These are phyloP conservation scores for Diversispora eburnea DNA, from an alignment of 192 early-diverging fungal species.

Conservation along the genomic window DNA sequence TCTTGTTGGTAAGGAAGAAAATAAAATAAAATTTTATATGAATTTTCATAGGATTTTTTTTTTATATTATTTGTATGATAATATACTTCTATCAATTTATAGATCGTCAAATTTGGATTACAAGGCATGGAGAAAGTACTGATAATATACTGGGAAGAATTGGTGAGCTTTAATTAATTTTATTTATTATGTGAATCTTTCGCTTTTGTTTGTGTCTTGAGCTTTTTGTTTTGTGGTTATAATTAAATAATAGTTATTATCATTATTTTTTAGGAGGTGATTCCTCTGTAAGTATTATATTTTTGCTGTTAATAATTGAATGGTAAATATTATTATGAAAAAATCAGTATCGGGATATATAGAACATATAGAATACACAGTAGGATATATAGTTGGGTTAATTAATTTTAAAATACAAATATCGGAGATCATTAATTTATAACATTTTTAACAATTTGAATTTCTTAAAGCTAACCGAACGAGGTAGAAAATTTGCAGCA, in stretches of 20 bases:
- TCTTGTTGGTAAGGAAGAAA: slow-evolving; percentile 53
- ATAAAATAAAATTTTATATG: slow-evolving; percentile 1
- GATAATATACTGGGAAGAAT: slow-evolving; percentile 84
- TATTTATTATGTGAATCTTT: not conserved
- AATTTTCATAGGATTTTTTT: slow-evolving; percentile 1
- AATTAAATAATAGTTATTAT: no score
- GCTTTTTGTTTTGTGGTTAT: no score
- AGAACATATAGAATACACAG: no score
- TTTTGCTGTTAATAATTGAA: no score
- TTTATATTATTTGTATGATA: not conserved
- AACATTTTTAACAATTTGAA: slow-evolving; percentile 12
- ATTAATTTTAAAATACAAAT: no score
- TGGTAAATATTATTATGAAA: no score
- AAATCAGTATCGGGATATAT: no score
- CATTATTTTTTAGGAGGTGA: no score
- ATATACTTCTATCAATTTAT: slow-evolving; percentile 19
- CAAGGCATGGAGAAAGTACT: slow-evolving; percentile 87
- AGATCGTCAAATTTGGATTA: slow-evolving; percentile 83
- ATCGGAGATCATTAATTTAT: no score
- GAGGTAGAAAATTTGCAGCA: slow-evolving; percentile 65
- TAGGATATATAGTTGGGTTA: no score
- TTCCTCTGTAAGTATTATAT: no score
- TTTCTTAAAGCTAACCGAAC: slow-evolving; percentile 75
- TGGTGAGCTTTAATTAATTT: no score
- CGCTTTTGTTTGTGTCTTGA: not conserved